Conservation (phyloP, 371 early-diverging fungal genomes). For the Phascolomyces articulosus region DNA sequence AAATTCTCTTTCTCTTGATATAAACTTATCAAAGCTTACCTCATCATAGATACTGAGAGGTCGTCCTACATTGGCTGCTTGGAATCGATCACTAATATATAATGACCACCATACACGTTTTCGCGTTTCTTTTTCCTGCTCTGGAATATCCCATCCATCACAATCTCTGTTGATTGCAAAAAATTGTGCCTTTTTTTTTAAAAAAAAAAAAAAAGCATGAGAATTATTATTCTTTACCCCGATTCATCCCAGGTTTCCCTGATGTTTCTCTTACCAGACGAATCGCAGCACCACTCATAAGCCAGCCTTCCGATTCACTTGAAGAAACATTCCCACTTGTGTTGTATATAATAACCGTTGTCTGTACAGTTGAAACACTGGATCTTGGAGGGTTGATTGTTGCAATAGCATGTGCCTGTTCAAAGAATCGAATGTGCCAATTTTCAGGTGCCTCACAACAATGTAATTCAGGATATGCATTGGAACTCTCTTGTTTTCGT, state of each 20-base stretch:
- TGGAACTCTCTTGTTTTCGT: constrained; percentile 12
- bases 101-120: constrained; percentile 52
- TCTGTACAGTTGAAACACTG: constrained; percentile 45
- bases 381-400: constrained; percentile 19
- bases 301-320: constrained; percentile 46
- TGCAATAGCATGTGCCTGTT: constrained; percentile 33
- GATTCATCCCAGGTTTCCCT: not conserved
- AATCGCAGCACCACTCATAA: constrained; percentile 38
- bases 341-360: constrained; percentile 44
- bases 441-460: constrained; percentile 46
- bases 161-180: constrained; percentile 45
- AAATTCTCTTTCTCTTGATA: too few species aligned
- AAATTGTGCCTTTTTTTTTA: constrained; percentile 31
- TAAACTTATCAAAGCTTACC: constrained; percentile 18
- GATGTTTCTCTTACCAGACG: constrained; percentile 29
- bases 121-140: constrained; percentile 46
- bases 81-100: constrained; percentile 47
- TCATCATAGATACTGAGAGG: constrained; percentile 51
- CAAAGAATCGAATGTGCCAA: constrained; percentile 50
- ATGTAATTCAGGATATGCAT: constrained; percentile 26
- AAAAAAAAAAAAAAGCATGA: not conserved
- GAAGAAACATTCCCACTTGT: constrained; percentile 40
- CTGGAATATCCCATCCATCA: constrained; percentile 48
- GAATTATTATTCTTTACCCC: not conserved
- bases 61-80: constrained; percentile 45